Percentiles rank a stretch among this genome's conserved stretches.
These are phyloP conservation scores for Vitis rotundifolia DNA, from an alignment of 164 flowering plant species.

Conservation along the genomic window DNA sequence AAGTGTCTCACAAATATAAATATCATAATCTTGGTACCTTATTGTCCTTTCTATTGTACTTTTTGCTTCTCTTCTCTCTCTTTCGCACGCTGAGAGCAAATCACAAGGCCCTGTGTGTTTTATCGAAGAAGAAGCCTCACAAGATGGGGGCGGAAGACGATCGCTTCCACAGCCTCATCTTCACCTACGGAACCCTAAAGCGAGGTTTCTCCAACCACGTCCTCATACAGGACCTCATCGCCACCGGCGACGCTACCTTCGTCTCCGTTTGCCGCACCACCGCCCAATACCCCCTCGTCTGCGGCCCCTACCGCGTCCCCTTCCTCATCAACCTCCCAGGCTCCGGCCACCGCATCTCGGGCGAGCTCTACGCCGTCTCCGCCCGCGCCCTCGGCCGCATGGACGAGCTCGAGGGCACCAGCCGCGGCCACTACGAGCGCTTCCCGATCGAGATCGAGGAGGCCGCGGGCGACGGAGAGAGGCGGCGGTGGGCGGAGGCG, in stretches of 20 bases:
- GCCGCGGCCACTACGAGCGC: conserved; percentile 40
- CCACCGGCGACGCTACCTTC: conserved; percentile 59
- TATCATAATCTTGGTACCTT: too few species aligned
- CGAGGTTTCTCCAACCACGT: conserved; percentile 75
- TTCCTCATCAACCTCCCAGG: conserved; percentile 81
- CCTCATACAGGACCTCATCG: conserved; percentile 56
- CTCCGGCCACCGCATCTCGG: conserved; percentile 48
- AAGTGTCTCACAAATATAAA: too few species aligned
- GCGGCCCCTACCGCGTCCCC: conserved; percentile 86
- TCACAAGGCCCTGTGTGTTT: too few species aligned
- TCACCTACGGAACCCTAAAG: conserved; percentile 93
- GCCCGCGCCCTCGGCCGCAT: conserved; percentile 8
- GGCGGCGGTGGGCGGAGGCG: conserved; percentile 45
- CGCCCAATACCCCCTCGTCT: conserved; percentile 66
- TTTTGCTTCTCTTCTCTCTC: too few species aligned
- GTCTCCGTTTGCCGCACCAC: conserved; percentile 46
- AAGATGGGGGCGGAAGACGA: not conserved
- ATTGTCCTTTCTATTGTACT: too few species aligned
- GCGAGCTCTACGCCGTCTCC: conserved; percentile 87
- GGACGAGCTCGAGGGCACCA: conserved; percentile 59
- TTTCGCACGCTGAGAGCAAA: too few species aligned
- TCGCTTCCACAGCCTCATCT: conserved; percentile 31
- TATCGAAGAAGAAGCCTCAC: too few species aligned
- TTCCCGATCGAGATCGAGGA: conserved; percentile 54
- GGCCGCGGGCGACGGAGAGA: not conserved